Evolutionary conservation across 2,329 filamentous ascomycete genomes (phyloP).

Genomic region (Alternaria sp.): DNA sequence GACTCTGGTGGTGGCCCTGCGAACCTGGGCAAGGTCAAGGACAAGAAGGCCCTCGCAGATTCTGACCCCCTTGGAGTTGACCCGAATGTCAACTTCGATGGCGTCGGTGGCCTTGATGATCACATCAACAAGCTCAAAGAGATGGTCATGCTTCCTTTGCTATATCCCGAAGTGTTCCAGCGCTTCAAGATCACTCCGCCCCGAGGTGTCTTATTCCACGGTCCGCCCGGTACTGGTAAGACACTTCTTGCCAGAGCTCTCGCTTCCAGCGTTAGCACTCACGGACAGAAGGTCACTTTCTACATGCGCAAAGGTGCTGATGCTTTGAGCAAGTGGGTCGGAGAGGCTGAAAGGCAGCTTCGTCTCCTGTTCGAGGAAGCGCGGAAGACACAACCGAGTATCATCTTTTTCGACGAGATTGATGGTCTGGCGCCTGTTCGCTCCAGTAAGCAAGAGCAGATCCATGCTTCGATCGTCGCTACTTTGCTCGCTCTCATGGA

Average conservation of each 20-base stretch:
- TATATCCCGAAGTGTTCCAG: constrained; percentile 94
- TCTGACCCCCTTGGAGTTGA: constrained; percentile 95
- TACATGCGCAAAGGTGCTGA: constrained; percentile 99
- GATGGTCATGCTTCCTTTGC: constrained; percentile 93
- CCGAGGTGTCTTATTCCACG: constrained; percentile 94
- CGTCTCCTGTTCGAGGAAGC: constrained; percentile 95
- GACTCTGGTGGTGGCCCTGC: constrained; percentile 70
- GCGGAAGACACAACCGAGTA: constrained; percentile 93
- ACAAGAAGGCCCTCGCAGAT: constrained; percentile 89
- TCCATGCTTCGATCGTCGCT: constrained; percentile 87
- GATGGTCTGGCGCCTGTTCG: constrained; percentile 94
- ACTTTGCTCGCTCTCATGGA: constrained; percentile 62
- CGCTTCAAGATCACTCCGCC: constrained; percentile 94
- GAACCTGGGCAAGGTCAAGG: constrained; percentile 92
- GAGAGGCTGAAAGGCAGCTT: constrained; percentile 95
- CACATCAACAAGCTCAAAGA: constrained; percentile 98
- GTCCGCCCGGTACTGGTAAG: constrained; percentile 96
- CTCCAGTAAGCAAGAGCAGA: constrained; percentile 98
- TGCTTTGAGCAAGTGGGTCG: constrained; percentile 98
- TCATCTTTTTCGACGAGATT: constrained; percentile 99
- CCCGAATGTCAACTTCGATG: constrained; percentile 89
- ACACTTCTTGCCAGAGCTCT: constrained; percentile 93
- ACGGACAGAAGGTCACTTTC: constrained; percentile 95
- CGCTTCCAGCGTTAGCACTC: constrained; percentile 87
- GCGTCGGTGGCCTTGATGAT: constrained; percentile 89